Base-by-base conservation (phyloP, 768 basidiomycete species). In the Lactifluus volemus region DNA sequence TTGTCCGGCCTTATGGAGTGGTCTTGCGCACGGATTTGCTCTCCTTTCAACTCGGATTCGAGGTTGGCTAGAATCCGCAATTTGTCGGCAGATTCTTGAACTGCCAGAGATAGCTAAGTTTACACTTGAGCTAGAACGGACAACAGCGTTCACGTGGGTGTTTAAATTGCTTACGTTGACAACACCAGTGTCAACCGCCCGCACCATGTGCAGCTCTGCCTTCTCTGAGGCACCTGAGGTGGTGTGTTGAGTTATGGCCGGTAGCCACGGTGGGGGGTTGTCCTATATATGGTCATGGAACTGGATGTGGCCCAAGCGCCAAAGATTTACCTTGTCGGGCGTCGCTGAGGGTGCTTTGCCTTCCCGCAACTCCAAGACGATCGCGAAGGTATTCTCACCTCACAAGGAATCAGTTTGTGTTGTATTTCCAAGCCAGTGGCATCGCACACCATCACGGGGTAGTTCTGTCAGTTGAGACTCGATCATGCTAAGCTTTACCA, bases 171-270 rank as follows among this genome's bases (percentile, higher is more conserved):
- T 67, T 69, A 85, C 91, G 69, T 86, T 89, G 54, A 93, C 81
- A 48, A 93, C 81, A 3, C 90, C 90, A 1, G 90, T 92, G 66
- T 91, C 88, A 7, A 92, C 88, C 12, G 86, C 86, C 25, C 90
- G 79, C 55, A 93, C 73, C 75, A 91, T 79, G 66, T 88, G 84
- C 17, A 89, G 73, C 70, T 91, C 85, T 30, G 86, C 81, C 42
- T 81, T 72, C 34, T 88, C 83, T n/a, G 82, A 77, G 15, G 77
- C 74, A 14, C 83, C 88, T 15, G 78, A 65, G 8, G 89, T 90
- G 11, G 90, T 89, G 60, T 89, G 82, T 63, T 84, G 79, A 29
- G 73, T 73, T 47, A 83, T 77, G 25, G 90, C 88, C 1, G 89
- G 90, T 29, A 92, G 80, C 90, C 90, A 93, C 1, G 88, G 83